These are phyloP conservation scores for Aspergillus fructus DNA, from an alignment of 2,329 filamentous ascomycete genomes.

Conservation along the genomic window DNA sequence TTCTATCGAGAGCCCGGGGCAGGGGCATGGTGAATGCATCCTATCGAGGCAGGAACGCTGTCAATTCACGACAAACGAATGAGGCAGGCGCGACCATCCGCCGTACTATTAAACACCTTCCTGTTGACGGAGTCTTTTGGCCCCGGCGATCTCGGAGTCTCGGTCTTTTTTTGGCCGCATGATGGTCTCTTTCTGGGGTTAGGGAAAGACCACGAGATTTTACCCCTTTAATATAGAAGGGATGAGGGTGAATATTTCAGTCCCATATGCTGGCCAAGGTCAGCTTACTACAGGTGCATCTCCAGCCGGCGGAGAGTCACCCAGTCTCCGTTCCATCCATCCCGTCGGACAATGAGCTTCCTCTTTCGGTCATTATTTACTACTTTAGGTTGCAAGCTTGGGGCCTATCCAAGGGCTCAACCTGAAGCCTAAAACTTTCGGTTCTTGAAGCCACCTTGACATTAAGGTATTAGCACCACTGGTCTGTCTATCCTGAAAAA, in stretches of 20 bases:
- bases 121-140: too few relatives aligned
- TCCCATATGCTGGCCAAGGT: not conserved
- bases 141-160: not conserved
- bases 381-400: not conserved
- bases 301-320: too few relatives aligned
- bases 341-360: too few relatives aligned
- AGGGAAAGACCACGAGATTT: not conserved
- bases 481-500: not conserved
- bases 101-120: too few relatives aligned
- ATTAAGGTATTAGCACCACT: not conserved
- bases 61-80: not conserved
- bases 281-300: not conserved
- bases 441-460: too few relatives aligned
- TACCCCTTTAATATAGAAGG: not conserved
- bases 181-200: not conserved
- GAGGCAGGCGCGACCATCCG: constrained; percentile 2
- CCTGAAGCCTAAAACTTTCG: too few relatives aligned
- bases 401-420: too few relatives aligned
- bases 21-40: not conserved
- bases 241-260: not conserved
- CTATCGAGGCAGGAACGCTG: not conserved
- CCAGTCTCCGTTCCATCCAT: too few relatives aligned
- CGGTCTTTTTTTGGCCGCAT: not conserved
- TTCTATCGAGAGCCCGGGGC: not conserved
- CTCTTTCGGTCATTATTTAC: not conserved